These are phyloP conservation scores for Amylostereum areolatum DNA, from an alignment of 1,284 basidiomycete genomes.

Conservation along the genomic window DNA sequence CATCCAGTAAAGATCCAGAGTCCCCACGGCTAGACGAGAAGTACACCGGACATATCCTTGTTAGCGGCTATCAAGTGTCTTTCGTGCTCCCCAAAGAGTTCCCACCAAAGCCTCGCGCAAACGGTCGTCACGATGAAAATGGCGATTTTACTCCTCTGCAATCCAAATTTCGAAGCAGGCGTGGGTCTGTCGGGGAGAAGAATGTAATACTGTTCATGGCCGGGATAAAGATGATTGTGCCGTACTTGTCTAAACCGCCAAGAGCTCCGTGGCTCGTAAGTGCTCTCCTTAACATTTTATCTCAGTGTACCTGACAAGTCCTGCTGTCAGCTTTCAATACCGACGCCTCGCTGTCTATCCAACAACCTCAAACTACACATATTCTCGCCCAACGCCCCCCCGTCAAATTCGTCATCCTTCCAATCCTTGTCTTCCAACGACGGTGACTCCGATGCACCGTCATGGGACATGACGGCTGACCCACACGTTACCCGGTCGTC, in stretches of 20 bases:
- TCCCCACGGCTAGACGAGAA: slow-evolving; percentile 41
- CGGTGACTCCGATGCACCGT: slow-evolving; percentile 42
- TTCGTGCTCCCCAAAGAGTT: slow-evolving; percentile 72
- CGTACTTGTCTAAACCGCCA: slow-evolving; percentile 59
- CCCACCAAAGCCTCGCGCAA: slow-evolving; percentile 32
- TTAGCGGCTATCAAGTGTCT: slow-evolving; percentile 70
- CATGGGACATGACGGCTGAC: slow-evolving; percentile 74
- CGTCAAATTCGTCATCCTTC: slow-evolving; percentile 50
- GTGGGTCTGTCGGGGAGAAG: slow-evolving; percentile 51
- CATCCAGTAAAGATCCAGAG: slow-evolving; percentile 9
- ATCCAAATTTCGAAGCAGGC: slow-evolving; percentile 31
- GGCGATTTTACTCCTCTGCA: slow-evolving; percentile 26
- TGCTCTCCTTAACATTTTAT: slow-evolving; percentile 7
- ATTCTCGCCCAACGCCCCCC: slow-evolving; percentile 46
- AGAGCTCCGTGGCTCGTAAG: slow-evolving; percentile 65
- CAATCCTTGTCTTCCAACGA: slow-evolving; percentile 72
- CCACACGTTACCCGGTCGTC: slow-evolving; percentile 60
- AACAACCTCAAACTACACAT: slow-evolving; percentile 70
- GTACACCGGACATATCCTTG: slow-evolving; percentile 68
- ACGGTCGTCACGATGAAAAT: slow-evolving; percentile 25
- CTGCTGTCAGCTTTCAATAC: slow-evolving; percentile 55
- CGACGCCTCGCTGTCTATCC: slow-evolving; percentile 68
- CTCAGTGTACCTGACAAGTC: background rate
- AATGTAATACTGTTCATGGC: slow-evolving; percentile 67
- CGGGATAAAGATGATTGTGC: slow-evolving; percentile 69